Conservation (phyloP, 2,329 filamentous ascomycete species). For the Ophiosphaerella korrae region DNA sequence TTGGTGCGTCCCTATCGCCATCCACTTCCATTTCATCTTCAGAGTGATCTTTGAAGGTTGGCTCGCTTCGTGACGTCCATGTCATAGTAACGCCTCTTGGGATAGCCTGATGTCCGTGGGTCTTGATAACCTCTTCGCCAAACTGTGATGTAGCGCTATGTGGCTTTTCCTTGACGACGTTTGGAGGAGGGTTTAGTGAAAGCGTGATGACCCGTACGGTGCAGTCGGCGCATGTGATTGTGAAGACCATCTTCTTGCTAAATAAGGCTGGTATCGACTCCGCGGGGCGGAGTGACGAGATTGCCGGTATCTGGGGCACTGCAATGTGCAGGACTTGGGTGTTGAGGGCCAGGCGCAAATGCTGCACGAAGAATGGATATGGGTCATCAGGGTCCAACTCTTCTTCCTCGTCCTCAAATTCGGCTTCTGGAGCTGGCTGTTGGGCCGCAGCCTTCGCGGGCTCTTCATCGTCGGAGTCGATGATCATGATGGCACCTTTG, state of each 20-base stretch:
- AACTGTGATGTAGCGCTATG: slow-evolving; percentile 30
- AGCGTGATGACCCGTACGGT: slow-evolving; percentile 61
- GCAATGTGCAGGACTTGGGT: slow-evolving; percentile 60
- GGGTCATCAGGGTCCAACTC: slow-evolving; percentile 63
- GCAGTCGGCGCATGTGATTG: slow-evolving; percentile 61
- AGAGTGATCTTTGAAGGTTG: slow-evolving; percentile 16
- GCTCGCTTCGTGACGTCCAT: slow-evolving; percentile 49
- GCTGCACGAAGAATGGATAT: slow-evolving; percentile 59
- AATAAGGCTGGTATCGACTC: slow-evolving; percentile 54
- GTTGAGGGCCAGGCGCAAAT: slow-evolving; percentile 61
- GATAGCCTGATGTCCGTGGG: slow-evolving; percentile 58
- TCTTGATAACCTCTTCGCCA: slow-evolving; percentile 55
- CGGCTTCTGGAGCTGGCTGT: slow-evolving; percentile 34
- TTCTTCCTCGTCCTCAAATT: slow-evolving; percentile 61
- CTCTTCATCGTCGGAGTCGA: slow-evolving; percentile 62
- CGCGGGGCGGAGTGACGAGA: slow-evolving; percentile 36
- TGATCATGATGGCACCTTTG: slow-evolving; percentile 58
- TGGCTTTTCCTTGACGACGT: slow-evolving; percentile 37
- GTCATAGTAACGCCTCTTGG: slow-evolving; percentile 59
- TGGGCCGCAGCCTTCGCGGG: slow-evolving; percentile 28
- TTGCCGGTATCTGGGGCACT: slow-evolving; percentile 49
- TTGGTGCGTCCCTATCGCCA: slow-evolving; percentile 26
- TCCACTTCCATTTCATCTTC: slow-evolving; percentile 47
- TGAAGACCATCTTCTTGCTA: slow-evolving; percentile 58
- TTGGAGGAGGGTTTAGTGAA: slow-evolving; percentile 59